phyloP scores from a whole-genome alignment of 352 stramenopile genomes.

The Phytopythium mirpurense region DNA sequence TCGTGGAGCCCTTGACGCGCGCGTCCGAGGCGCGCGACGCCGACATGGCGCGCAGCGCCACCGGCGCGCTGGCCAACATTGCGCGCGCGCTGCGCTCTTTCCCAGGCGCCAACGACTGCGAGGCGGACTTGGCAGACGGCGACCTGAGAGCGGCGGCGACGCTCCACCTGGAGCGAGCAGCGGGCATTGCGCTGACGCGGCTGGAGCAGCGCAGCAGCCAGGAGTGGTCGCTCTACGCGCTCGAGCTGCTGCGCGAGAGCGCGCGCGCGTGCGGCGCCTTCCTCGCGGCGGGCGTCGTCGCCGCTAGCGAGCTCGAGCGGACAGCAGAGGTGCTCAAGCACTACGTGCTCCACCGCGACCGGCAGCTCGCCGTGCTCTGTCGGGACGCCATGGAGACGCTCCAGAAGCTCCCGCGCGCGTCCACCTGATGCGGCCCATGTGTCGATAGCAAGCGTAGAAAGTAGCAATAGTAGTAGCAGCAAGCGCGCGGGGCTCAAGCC shows the following conservation, averaged over 20 bases:
- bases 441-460: too few relatives aligned
- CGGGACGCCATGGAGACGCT: slow-evolving; percentile 22
- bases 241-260: slow-evolving; percentile 73
- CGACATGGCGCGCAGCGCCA: slow-evolving; percentile 62
- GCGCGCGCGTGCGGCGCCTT: slow-evolving; percentile 53
- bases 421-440: neutral
- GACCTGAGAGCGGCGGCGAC: neutral
- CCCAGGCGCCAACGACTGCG: neutral
- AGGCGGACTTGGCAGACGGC: neutral
- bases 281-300: slow-evolving; percentile 11
- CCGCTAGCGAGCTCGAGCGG: slow-evolving; percentile 17
- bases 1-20: slow-evolving; percentile 48
- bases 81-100: slow-evolving; percentile 32
- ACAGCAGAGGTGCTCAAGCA: slow-evolving; percentile 30
- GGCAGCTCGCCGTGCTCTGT: slow-evolving; percentile 54
- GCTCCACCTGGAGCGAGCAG: slow-evolving; percentile 36
- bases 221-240: slow-evolving; percentile 42
- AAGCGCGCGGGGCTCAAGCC: neutral
- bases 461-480: too few relatives aligned
- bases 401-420: neutral
- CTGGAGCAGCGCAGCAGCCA: slow-evolving; percentile 41
- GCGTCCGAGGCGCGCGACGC: slow-evolving; percentile 44
- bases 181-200: slow-evolving; percentile 32
- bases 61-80: slow-evolving; percentile 67
- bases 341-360: slow-evolving; percentile 55